These are phyloP conservation scores for Bruguiera parviflora DNA, from an alignment of 345 rosid species.

Conservation along the genomic window DNA sequence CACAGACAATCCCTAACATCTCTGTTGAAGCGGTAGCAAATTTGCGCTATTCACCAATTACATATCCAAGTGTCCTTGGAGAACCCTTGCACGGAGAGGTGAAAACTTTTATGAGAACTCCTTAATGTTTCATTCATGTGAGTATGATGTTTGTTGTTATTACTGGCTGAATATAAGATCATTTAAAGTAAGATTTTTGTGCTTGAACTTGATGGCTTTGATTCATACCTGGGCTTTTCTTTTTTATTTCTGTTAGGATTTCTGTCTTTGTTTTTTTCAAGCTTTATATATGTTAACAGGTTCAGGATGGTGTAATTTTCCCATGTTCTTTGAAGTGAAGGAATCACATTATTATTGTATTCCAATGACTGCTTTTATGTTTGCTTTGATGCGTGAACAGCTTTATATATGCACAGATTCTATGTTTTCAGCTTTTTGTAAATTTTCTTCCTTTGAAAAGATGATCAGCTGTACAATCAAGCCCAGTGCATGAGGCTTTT, in stretches of 20 bases:
- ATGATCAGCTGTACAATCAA: no score
- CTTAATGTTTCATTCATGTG: neutral
- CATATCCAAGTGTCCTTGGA: slow-evolving; percentile 97
- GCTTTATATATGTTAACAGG: neutral
- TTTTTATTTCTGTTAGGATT: no score
- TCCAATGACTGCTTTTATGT: neutral
- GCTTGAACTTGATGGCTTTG: no score
- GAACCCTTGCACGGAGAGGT: slow-evolving; percentile 99
- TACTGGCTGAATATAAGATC: neutral
- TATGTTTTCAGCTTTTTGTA: no score
- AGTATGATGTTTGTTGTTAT: neutral
- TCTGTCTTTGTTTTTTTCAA: neutral
- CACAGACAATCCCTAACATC: slow-evolving; percentile 62
- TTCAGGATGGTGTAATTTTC: neutral
- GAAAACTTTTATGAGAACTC: slow-evolving; percentile 20
- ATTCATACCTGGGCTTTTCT: no score
- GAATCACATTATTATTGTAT: neutral
- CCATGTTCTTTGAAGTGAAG: neutral
- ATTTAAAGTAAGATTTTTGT: no score
- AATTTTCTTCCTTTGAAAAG: no score
- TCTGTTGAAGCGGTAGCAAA: slow-evolving; percentile 68
- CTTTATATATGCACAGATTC: no score
- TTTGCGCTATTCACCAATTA: slow-evolving; percentile 82
- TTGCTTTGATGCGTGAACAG: neutral
- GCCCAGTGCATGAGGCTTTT: no score